These are phyloP conservation scores for Paraphaeosphaeria minitans DNA, from an alignment of 2,329 filamentous ascomycete genomes.

Conservation along the genomic window DNA sequence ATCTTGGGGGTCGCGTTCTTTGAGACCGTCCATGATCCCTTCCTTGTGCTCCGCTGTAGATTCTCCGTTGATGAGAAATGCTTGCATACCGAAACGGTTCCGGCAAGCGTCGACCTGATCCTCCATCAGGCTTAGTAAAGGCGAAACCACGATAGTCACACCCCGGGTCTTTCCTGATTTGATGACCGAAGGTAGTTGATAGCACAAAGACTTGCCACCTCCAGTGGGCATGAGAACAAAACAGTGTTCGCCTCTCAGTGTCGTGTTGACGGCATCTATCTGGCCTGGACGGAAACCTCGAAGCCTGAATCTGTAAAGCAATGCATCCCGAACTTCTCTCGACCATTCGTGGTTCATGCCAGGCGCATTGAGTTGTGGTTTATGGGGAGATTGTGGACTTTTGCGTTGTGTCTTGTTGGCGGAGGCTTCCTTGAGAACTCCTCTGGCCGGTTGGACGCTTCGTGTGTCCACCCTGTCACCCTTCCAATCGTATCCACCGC, in stretches of 20 bases:
- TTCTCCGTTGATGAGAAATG: conserved; percentile 81
- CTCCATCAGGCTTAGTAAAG: conserved; percentile 93
- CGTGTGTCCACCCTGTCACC: conserved; percentile 26
- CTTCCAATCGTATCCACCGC: conserved; percentile 35
- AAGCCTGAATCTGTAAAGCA: conserved; percentile 84
- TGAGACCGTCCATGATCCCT: conserved; percentile 69
- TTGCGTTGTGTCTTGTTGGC: conserved; percentile 25
- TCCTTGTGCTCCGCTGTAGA: conserved; percentile 66
- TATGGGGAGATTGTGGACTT: conserved; percentile 33
- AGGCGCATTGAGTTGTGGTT: conserved; percentile 30
- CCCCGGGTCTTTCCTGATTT: conserved; percentile 79
- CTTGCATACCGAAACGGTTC: conserved; percentile 71
- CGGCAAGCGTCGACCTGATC: conserved; percentile 89
- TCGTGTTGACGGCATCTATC: conserved; percentile 93
- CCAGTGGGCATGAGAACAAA: conserved; percentile 99
- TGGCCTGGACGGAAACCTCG: conserved; percentile 89
- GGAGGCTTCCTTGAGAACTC: conserved; percentile 42
- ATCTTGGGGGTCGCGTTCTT: conserved; percentile 69
- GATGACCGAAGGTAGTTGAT: conserved; percentile 89
- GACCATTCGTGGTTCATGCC: conserved; percentile 70
- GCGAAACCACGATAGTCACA: conserved; percentile 93
- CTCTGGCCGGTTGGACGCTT: conserved; percentile 20
- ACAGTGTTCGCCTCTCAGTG: conserved; percentile 81
- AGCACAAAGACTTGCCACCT: conserved; percentile 95
- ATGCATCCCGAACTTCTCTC: conserved; percentile 75